These are phyloP conservation scores for Russula griseocarnosa DNA, from an alignment of 768 basidiomycete species.

Conservation along the genomic window DNA sequence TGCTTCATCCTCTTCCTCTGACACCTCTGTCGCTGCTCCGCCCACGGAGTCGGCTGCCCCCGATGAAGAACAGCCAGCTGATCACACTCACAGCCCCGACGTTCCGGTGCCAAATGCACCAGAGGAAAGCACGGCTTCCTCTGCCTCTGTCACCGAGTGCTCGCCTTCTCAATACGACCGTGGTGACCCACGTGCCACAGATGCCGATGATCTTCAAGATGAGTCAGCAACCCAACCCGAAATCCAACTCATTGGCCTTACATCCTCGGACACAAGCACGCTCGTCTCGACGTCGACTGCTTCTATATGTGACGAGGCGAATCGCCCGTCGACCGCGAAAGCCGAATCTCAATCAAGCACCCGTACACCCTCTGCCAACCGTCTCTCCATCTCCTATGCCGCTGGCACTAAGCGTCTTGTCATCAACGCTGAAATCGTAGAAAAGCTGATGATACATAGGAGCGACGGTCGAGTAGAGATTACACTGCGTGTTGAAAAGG, in stretches of 20 bases:
- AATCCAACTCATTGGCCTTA: constrained; percentile 21
- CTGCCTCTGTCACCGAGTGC: constrained; percentile 13
- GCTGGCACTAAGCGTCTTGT: constrained; percentile 82
- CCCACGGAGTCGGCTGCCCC: constrained; percentile 24
- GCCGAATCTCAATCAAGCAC: constrained; percentile 30
- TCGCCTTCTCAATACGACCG: constrained; percentile 22
- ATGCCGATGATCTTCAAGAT: constrained; percentile 20
- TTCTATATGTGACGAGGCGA: constrained; percentile 23
- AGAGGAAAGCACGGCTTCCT: constrained; percentile 26
- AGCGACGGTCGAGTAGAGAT: constrained; percentile 86
- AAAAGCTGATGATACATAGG: constrained; percentile 74
- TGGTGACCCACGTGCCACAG: constrained; percentile 8
- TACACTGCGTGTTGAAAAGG: constrained; percentile 53
- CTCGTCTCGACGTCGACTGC: constrained; percentile 24
- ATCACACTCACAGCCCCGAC: constrained; percentile 28
- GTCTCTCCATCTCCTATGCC: constrained; percentile 94
- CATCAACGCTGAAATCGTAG: constrained; percentile 83
- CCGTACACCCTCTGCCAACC: constrained; percentile 67
- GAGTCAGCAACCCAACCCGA: constrained; percentile 26
- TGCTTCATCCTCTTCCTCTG: constrained; percentile 27
- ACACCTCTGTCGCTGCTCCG: constrained; percentile 26
- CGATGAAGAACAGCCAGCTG: constrained; percentile 28
- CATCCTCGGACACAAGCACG: constrained; percentile 25
- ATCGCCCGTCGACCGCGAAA: constrained; percentile 32
- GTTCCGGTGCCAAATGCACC: constrained; percentile 18